Percentiles rank a stretch among this genome's conserved stretches.
phyloP scores from a whole-genome alignment of 345 rosid genomes.

The Cardamine occulta region DNA sequence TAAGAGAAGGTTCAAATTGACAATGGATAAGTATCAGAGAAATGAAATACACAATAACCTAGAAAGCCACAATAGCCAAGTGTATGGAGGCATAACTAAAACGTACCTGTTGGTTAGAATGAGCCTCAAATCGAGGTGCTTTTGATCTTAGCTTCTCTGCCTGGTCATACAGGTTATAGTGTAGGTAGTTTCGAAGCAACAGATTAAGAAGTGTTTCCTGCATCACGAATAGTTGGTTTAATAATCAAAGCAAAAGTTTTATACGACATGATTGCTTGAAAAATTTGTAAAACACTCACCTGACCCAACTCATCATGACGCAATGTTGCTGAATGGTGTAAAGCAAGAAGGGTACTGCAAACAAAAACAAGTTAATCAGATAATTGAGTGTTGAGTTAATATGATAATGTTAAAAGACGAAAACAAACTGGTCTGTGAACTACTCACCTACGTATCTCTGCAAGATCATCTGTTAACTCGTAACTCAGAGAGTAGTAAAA shows the following conservation, averaged over 20 bases:
- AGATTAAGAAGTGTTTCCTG: slow-evolving; percentile 93
- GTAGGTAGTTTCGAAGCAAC: slow-evolving; percentile 81
- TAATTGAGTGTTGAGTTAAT: background rate
- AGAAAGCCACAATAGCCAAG: background rate
- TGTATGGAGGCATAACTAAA: background rate
- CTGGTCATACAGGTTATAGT: slow-evolving; percentile 83
- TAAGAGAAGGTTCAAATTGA: background rate
- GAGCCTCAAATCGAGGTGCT: slow-evolving; percentile 92
- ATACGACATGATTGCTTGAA: background rate
- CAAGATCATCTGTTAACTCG: slow-evolving; percentile 78
- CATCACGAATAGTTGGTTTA: slow-evolving; percentile 19
- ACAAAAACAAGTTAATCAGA: slow-evolving; percentile 3
- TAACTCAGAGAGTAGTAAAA: slow-evolving; percentile 80
- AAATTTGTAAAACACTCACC: slow-evolving; percentile 47
- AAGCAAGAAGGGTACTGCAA: slow-evolving; percentile 71
- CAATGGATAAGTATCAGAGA: background rate
- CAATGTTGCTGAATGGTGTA: slow-evolving; percentile 81
- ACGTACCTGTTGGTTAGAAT: slow-evolving; percentile 84
- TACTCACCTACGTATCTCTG: slow-evolving; percentile 80
- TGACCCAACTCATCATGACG: slow-evolving; percentile 92
- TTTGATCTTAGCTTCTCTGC: slow-evolving; percentile 92
- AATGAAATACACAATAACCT: background rate
- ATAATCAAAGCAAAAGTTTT: slow-evolving; percentile 19
- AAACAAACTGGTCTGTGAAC: background rate
- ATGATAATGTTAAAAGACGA: background rate